Base-by-base conservation (phyloP, 768 basidiomycete genomes). In the Tulasnella sp. region DNA sequence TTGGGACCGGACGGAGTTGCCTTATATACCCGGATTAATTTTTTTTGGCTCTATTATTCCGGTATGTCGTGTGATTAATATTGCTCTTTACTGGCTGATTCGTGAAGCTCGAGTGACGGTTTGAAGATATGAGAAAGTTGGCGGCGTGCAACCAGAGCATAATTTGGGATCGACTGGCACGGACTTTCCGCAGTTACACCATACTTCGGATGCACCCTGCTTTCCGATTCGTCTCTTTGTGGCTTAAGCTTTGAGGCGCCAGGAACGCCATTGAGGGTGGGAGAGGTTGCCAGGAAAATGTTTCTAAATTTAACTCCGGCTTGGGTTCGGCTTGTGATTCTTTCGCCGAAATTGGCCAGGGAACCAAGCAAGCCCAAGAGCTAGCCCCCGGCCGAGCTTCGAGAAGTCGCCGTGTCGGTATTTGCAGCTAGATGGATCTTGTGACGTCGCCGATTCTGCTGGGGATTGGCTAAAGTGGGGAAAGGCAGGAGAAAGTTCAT, bases 171-270 rank as follows among this genome's bases (percentile, higher is more conserved):
- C 22, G 58, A 34, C 64, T 69, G 24, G 31, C 64, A 69, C 28
- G 64, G 64, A 69, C 24, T 69, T 69, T 34, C 64, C 64, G 64
- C 31, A 69, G 64, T 69, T 31, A 69, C 64, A 14, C 64, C 64
- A 69, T 16, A 60, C 28, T 18, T 28, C 64, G n/a, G 64, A 69
- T 3, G 14, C 64, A 7, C 64, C 34, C 2, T 28, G 64, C 31
- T 20, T 34, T 69, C 64, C 34, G 64, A 69, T 69, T 69, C 64
- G 64, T 18, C 24, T n/a, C 8, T 9, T n/a, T 54, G 54, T 5
- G n/a, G 24, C 24, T 54, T 11, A 54, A 24, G 22, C n/a, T 54
- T 54, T 22, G n/a, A 22, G 54, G n/a, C 22, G 54, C 12, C 22
- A 54, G 54, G 54, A 54, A 24, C 54, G 54, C 7, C 22, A 24